A percentile compares a stretch with the other conserved stretches of the same genome.
Conservation (phyloP, 73 alveolate genomes). For the Paramecium primaurelia region DNA sequence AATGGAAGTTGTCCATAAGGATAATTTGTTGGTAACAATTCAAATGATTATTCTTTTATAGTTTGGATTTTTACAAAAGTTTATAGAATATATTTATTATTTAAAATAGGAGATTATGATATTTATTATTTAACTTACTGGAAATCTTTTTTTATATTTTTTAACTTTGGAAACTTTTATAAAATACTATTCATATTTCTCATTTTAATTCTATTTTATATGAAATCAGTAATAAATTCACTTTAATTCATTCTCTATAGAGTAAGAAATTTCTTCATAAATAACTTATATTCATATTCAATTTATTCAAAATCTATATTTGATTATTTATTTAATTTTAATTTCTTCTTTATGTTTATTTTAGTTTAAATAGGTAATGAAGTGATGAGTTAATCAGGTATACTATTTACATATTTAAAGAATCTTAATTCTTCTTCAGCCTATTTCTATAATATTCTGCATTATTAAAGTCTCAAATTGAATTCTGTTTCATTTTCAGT, state of each 20-base stretch:
- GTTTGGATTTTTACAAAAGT: conserved; percentile 8
- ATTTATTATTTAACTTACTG: not conserved
- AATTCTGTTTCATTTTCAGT: conserved; percentile 36
- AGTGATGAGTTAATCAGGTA: not conserved
- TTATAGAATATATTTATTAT: not conserved
- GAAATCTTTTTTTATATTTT: not conserved
- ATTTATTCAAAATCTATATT: conserved; percentile 13
- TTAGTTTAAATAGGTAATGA: not conserved
- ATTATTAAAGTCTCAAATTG: not conserved
- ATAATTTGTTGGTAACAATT: not conserved
- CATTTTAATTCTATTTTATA: not conserved
- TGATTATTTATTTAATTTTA: not conserved
- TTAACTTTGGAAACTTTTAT: not conserved
- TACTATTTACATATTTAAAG: conserved; percentile 41
- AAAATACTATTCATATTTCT: not conserved
- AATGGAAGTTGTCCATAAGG: conserved; percentile 21
- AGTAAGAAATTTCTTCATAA: conserved; percentile 32
- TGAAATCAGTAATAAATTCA: not conserved
- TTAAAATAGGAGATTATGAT: not conserved
- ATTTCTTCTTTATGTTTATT: not conserved
- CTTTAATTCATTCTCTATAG: not conserved
- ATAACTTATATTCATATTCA: conserved; percentile 42
- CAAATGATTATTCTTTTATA: not conserved
- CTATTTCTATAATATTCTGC: not conserved
- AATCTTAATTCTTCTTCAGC: conserved; percentile 63